A percentile compares a stretch with the other conserved stretches of the same genome.
phyloP scores from a whole-genome alignment of 2,329 filamentous ascomycete species.

The Falciphora oryzae region DNA sequence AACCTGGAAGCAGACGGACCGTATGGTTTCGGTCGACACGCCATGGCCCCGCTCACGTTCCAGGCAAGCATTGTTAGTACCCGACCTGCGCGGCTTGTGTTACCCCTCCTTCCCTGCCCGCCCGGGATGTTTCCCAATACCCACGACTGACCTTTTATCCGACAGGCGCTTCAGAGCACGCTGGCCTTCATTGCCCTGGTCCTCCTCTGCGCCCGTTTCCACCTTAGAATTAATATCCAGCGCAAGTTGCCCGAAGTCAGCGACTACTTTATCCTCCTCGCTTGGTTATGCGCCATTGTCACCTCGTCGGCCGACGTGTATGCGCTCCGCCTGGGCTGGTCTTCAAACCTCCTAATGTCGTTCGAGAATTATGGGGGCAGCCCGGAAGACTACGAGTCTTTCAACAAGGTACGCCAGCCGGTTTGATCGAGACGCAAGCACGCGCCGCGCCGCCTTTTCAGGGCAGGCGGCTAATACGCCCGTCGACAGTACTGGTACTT shows the following conservation, averaged over 20 bases:
- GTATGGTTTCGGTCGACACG: too few relatives aligned
- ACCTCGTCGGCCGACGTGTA: neutral
- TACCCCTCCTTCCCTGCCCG: too few relatives aligned
- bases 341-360: neutral
- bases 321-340: neutral
- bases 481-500: neutral
- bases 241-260: neutral
- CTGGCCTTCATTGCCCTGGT: neutral
- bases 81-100: too few relatives aligned
- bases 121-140: too few relatives aligned
- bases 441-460: too few relatives aligned
- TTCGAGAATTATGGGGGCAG: neutral
- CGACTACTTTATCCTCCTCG: neutral
- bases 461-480: too few relatives aligned
- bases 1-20: too few relatives aligned
- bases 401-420: neutral
- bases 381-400: neutral
- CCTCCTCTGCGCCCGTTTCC: neutral
- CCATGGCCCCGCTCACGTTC: too few relatives aligned
- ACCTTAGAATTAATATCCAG: neutral
- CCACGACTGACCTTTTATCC: too few relatives aligned
- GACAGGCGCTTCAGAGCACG: neutral
- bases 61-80: too few relatives aligned
- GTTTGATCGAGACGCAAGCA: too few relatives aligned
- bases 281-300: neutral